Evolutionary conservation across 495 filamentous ascomycete species (phyloP), one percentile per base, ranked within the genome.

Genomic region (Pyrenula aspistea): DNA sequence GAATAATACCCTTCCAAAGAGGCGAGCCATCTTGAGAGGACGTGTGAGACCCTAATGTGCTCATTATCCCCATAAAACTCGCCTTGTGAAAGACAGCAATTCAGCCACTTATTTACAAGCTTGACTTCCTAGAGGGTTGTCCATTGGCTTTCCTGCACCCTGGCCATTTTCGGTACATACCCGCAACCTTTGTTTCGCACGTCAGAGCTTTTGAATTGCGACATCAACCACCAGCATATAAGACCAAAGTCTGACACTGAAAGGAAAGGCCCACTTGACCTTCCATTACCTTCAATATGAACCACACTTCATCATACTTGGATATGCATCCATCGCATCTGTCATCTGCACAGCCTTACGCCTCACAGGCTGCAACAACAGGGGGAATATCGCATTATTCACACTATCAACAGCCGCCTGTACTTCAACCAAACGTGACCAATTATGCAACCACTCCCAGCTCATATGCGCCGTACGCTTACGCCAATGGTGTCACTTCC

Each of bases 281-380:
- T 42, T 51, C 36, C 56, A 24, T 67, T 89, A n/a, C n/a, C 68
- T 73, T 76, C 75, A 85, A 81, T 69, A 95, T 98, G 89, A 95
- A 96, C 73, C 83, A 87, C 63, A 74, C 78, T 51, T 84, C 84
- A 62, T 80, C 83, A 58, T 93, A 95, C 63, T 85, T 91, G 82
- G 91, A 94, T 60, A 89, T 85, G 51, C 81, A 92, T 65, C 79
- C 81, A 51, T 73, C 82, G 51, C 88, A 95, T 68, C 82, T 96
- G 77, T 91, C 90, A 58, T 80, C 84, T 55, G 85, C 83, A 52
- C 90, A 88, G 66, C 78, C 86, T 42, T 91, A 91, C 67, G 78
- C 85, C 56, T 84, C 87, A 0, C 87, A 91, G 64, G 85, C 88
- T 52, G 87, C 88, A 8, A 88, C 91, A 8, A 89, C 91, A 10